These are phyloP conservation scores for Tuber brumale DNA, from an alignment of 495 filamentous ascomycete species.

Conservation along the genomic window DNA sequence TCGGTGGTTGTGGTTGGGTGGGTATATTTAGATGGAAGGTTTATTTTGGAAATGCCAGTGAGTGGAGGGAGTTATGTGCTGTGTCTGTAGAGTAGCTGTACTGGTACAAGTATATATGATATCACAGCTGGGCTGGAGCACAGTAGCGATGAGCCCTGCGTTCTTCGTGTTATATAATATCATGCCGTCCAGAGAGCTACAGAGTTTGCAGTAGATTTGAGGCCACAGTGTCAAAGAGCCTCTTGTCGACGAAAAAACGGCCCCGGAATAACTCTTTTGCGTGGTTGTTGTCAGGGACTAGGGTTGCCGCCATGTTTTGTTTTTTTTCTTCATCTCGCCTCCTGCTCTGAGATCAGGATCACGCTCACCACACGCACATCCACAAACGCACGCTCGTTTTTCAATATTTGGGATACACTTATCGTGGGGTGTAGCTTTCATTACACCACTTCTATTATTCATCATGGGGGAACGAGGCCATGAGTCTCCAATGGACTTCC, in stretches of 20 bases:
- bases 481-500: slow-evolving; percentile 34
- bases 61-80: not conserved
- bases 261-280: not conserved
- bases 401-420: not conserved
- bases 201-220: not conserved
- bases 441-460: not conserved
- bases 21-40: slow-evolving; percentile 3
- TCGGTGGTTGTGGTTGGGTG: slow-evolving; percentile 54
- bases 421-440: not conserved
- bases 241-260: not conserved
- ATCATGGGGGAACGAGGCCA: slow-evolving; percentile 27
- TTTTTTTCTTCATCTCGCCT: not conserved
- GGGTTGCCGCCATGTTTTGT: slow-evolving; percentile 1
- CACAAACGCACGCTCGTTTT: not conserved
- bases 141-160: not conserved
- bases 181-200: not conserved
- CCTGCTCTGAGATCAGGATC: not conserved
- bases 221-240: not conserved
- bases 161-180: not conserved
- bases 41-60: slow-evolving; percentile 2
- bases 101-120: not conserved
- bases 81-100: slow-evolving; percentile 4
- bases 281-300: not conserved
- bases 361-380: not conserved
- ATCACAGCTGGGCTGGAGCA: not conserved